Evolutionary conservation across 2,329 filamentous ascomycete genomes (phyloP).

Genomic region (Pezicula rhizophila): DNA sequence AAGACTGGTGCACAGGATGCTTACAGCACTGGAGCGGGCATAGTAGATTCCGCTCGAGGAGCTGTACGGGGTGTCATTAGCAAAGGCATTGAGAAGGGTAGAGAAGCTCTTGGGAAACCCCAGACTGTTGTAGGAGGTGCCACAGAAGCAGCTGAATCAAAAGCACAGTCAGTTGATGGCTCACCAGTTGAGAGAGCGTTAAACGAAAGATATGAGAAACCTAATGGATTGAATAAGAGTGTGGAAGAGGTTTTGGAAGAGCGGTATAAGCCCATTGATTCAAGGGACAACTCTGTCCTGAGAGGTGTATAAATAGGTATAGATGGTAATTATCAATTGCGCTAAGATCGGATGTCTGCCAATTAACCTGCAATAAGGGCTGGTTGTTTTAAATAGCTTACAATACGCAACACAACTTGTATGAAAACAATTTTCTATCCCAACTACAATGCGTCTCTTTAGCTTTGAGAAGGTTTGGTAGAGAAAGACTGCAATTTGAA

Average conservation of each 20-base stretch:
- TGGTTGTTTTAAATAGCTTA: no score
- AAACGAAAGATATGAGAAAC: constrained; percentile 44
- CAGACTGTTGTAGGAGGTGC: constrained; percentile 30
- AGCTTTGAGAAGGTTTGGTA: no score
- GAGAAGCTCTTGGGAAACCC: constrained; percentile 32
- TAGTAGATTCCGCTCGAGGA: constrained; percentile 33
- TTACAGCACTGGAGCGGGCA: constrained; percentile 27
- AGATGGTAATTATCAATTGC: constrained; percentile 1
- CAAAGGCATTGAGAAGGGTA: constrained; percentile 28
- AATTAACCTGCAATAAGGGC: no score
- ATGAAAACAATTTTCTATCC: no score
- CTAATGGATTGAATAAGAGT: constrained; percentile 36
- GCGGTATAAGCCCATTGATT: constrained; percentile 44
- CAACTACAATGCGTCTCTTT: no score
- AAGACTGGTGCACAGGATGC: constrained; percentile 16
- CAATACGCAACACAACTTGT: no score
- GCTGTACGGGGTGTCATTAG: constrained; percentile 29
- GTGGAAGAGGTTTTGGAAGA: constrained; percentile 49
- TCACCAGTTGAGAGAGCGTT: constrained; percentile 40
- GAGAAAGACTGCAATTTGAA: no score
- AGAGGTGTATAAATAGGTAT: constrained; percentile 26
- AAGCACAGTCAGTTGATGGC: constrained; percentile 30
- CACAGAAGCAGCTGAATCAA: constrained; percentile 31
- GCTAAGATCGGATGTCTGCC: no score
- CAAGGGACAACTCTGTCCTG: constrained; percentile 29